These are phyloP conservation scores for Elsinoe perseae DNA, from an alignment of 2,329 filamentous ascomycete genomes.

Conservation along the genomic window DNA sequence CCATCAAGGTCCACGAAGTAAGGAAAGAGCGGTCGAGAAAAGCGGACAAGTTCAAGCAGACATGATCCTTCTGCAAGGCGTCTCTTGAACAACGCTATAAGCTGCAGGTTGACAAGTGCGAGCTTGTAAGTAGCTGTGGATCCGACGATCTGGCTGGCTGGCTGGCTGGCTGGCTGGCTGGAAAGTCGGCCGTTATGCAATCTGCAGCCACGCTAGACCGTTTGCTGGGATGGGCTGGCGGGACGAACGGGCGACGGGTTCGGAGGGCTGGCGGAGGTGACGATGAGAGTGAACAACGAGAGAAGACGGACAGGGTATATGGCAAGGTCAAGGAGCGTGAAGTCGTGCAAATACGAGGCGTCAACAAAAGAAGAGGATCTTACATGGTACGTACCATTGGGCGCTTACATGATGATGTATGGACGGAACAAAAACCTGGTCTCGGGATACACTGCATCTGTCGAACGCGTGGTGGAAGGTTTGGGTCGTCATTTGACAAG, in stretches of 20 bases:
- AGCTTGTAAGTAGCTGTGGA: neutral
- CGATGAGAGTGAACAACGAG: neutral
- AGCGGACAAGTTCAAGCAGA: neutral
- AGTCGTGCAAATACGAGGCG: neutral
- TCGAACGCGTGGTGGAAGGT: slow-evolving; percentile 8
- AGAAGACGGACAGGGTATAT: neutral
- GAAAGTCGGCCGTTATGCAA: slow-evolving; percentile 7
- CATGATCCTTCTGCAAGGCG: slow-evolving; percentile 10
- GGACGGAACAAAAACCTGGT: slow-evolving; percentile 4
- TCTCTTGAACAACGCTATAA: slow-evolving; percentile 6
- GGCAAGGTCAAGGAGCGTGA: slow-evolving; percentile 2
- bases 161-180: too few species aligned
- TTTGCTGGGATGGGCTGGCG: slow-evolving; percentile 8
- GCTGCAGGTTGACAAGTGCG: slow-evolving; percentile 6
- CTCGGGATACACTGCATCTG: neutral
- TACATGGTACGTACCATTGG: neutral
- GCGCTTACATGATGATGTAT: slow-evolving; percentile 4
- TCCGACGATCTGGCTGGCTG: slow-evolving; percentile 8
- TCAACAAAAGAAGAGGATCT: slow-evolving; percentile 5
- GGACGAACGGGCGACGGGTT: neutral
- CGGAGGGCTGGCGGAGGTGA: neutral
- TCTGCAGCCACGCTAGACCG: slow-evolving; percentile 12
- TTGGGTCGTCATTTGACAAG: slow-evolving; percentile 12
- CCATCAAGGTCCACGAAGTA: neutral
- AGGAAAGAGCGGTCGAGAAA: neutral